Base-by-base conservation (phyloP, 306 rosid genomes). In the Prunus mume region DNA sequence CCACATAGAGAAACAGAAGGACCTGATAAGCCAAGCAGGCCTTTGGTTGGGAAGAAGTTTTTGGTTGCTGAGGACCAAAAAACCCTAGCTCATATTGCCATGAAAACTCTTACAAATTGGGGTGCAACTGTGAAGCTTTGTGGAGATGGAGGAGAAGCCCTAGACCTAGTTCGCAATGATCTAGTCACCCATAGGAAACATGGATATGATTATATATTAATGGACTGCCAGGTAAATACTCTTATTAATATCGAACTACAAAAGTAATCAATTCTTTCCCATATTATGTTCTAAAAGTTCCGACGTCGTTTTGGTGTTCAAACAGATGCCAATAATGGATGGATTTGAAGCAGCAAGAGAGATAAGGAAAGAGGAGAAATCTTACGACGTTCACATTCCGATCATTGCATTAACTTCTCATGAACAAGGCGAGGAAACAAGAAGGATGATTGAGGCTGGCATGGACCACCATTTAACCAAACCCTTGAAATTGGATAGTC, bases 211-310 rank as follows among this genome's bases (percentile, higher is more conserved):
- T 92, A 84, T 79, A 86, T 92, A 71, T 69, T 95, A 47, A 92
- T 95, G 97, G 98, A 90, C 43, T 89, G 93, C 52, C 87, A 88
- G 96, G 97, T 90, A 78, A 80, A 30, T 69, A 80, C 43, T 6
- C 43, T 6, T 38, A 38, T 38, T 38, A 38, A 38, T 38, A 38
- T 38, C 43, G 6, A 38, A 46, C 51, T 46, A 46, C 12, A 12
- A 12, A 46, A 46, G 49, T 38, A 52, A 74, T 25, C 15, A 82
- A 34, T 80, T 85, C 28, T 81, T 90, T 46, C 13, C 50, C 50
- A 34, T 10, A 46, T 46, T 46, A 46, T 46, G 12, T 10, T 46
- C 51, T 50, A 50, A 12, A n/a, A 50, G 8, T 50, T 50, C 55
- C n/a, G 4, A 46, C 3, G 17, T 65, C 25, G 10, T 15, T 38